These are phyloP conservation scores for Claviceps sorghi DNA, from an alignment of 2,329 filamentous ascomycete genomes.

Conservation along the genomic window DNA sequence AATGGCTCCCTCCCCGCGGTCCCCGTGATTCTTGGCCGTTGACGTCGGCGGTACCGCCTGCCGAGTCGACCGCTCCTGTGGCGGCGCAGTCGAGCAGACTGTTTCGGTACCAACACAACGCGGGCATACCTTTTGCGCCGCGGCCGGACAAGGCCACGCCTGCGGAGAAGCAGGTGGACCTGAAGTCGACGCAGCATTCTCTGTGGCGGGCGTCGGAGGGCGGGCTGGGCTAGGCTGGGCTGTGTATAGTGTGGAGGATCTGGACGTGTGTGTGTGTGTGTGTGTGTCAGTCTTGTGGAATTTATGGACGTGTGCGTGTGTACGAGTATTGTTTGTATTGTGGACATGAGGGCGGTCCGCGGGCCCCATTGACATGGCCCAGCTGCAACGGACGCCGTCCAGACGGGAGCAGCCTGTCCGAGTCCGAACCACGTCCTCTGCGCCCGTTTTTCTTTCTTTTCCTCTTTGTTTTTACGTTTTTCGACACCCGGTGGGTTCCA, in stretches of 20 bases:
- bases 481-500: neutral
- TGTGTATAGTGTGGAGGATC: too few relatives aligned
- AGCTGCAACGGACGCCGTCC: too few relatives aligned
- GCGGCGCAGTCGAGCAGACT: slow-evolving; percentile 12
- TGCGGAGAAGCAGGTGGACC: neutral
- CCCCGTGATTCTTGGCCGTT: slow-evolving; percentile 16
- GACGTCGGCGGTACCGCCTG: slow-evolving; percentile 17
- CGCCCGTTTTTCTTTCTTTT: too few relatives aligned
- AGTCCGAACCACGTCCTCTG: too few relatives aligned
- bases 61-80: slow-evolving; percentile 7
- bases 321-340: too few relatives aligned
- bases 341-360: too few relatives aligned
- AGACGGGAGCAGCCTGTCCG: too few relatives aligned
- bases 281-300: neutral
- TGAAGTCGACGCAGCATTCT: neutral
- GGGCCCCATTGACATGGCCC: too few relatives aligned
- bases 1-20: slow-evolving; percentile 37
- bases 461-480: neutral
- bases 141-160: slow-evolving; percentile 6
- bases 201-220: neutral
- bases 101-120: slow-evolving; percentile 21
- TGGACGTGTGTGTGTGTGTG: neutral
- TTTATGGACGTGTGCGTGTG: too few relatives aligned
- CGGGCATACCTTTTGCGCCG: slow-evolving; percentile 34
- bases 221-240: too few relatives aligned